Evolutionary conservation across 176 grass and related monocot species (phyloP), one percentile per base, ranked within the genome.

Genomic region (Paspalum vaginatum): DNA sequence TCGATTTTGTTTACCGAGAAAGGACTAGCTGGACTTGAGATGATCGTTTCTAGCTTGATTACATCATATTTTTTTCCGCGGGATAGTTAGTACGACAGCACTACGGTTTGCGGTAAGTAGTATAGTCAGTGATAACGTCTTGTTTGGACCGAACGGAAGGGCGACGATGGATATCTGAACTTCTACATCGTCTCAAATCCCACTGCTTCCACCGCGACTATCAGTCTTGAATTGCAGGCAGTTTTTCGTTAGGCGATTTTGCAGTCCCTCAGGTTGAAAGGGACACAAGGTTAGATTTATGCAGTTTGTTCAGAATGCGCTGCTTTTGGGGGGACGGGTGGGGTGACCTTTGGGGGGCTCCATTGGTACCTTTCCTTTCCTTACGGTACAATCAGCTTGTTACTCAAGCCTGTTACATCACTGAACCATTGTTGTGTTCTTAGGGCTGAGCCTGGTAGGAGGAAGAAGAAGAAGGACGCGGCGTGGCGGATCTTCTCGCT

Each of bases 401-500:
- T 32, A 49, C 25, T 86, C 66, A 18, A 43, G 11, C 45, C 17
- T 63, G 13, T n/a, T 39, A 45, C 20, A 53, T 78, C 6, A 12
- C 52, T 11, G 55, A 24, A 58, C 1, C 0, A 25, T 26, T 78
- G n/a, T 1, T 88, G 20, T 85, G 59, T 49, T 76, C 7, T 57
- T 65, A 97, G 94, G 61, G 46, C 75, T 24, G 63, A 92, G 54
- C 89, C 84, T 13, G 89, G 87, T 62, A 84, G 79, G 82, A 92
- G 70, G 87, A 91, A 84, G 81, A 97, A 93, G 76, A 91, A 97
- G 88, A 82, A 83, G 83, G 79, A 75, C 21, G 68, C 72, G 10
- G 20, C 59, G 5, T 97, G 91, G 87, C 53, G 91, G 55, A 87
- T 97, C 82, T 97, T 97, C 80, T 90, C 87, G 1, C 89, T 97